Conservation (phyloP, 2,329 filamentous ascomycete genomes). For the Zymoseptoria tritici region DNA sequence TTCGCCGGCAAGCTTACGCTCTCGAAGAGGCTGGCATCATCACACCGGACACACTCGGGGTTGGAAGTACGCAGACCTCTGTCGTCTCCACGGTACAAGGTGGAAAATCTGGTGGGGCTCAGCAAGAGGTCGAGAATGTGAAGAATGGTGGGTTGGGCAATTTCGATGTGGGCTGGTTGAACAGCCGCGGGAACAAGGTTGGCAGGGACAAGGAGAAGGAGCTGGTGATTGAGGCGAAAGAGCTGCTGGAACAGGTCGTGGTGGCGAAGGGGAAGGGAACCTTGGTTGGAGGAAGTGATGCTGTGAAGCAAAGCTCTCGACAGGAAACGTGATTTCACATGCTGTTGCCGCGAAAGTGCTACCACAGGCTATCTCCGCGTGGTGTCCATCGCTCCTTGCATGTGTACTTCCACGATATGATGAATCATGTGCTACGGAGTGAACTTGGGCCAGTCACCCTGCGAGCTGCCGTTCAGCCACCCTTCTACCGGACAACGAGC, state of each 20-base stretch:
- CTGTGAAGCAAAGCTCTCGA: too few species aligned
- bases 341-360: too few species aligned
- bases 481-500: neutral
- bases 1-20: conserved; percentile 69
- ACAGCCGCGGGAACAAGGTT: conserved; percentile 74
- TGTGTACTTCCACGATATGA: neutral
- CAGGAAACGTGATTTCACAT: too few species aligned
- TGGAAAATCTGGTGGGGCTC: conserved; percentile 7
- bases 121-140: conserved; percentile 21
- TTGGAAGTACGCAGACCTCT: conserved; percentile 18
- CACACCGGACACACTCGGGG: conserved; percentile 32
- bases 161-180: conserved; percentile 83
- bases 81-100: neutral
- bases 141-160: conserved; percentile 43
- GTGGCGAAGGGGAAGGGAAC: neutral
- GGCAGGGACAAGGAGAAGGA: conserved; percentile 78
- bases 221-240: conserved; percentile 58
- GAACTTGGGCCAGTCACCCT: neutral
- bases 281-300: neutral
- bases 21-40: conserved; percentile 77
- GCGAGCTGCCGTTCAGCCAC: neutral
- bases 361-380: neutral
- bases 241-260: conserved; percentile 41
- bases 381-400: neutral
- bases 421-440: neutral